phyloP scores from a whole-genome alignment of 495 filamentous ascomycete genomes.

The Trichoderma parareesei region DNA sequence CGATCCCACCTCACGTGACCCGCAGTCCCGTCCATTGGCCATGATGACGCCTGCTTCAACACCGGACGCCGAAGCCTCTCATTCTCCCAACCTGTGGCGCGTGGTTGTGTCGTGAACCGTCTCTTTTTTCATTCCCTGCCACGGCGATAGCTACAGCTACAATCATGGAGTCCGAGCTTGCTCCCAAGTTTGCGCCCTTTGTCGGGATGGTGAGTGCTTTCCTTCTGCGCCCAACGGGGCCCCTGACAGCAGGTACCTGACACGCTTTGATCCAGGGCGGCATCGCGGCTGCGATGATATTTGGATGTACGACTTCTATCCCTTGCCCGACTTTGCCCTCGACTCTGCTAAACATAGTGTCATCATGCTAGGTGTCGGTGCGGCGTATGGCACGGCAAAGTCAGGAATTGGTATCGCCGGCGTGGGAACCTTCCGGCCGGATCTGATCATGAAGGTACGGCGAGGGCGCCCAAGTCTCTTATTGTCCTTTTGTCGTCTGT shows the following conservation, averaged over 20 bases:
- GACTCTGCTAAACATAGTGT: conserved; percentile 16
- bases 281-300: conserved; percentile 90
- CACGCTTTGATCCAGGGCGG: conserved; percentile 50
- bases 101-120: neutral
- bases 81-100: neutral
- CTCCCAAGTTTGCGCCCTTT: conserved; percentile 93
- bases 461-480: conserved; percentile 17
- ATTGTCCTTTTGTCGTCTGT: neutral
- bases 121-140: neutral
- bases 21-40: neutral
- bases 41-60: conserved; percentile 11
- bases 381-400: conserved; percentile 96
- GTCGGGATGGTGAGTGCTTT: conserved; percentile 77
- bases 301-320: conserved; percentile 62
- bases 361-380: conserved; percentile 62
- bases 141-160: conserved; percentile 17
- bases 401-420: conserved; percentile 94
- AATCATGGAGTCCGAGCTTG: conserved; percentile 62
- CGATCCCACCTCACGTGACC: neutral
- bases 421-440: conserved; percentile 83
- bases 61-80: neutral
- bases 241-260: conserved; percentile 29
- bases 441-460: conserved; percentile 94
- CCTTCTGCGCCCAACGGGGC: conserved; percentile 24
- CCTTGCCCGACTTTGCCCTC: conserved; percentile 14